Base-by-base conservation (phyloP, 495 filamentous ascomycete species). In the Paragyromitra xinjiangensis region DNA sequence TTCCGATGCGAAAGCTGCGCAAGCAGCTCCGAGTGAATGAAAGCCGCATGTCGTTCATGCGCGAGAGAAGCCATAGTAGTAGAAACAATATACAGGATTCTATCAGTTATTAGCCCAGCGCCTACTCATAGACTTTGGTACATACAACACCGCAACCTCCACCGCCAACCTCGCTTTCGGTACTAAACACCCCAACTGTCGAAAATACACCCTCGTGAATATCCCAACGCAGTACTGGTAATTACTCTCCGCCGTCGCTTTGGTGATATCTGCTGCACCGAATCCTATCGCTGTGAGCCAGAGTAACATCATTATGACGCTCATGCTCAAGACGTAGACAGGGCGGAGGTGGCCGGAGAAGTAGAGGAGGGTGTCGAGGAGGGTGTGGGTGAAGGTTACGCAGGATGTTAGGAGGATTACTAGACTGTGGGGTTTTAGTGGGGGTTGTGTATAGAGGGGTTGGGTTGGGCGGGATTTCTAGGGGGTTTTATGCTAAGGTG, bases 361-460 rank as follows among this genome's bases (percentile, higher is more conserved):
- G 45, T 72, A 76, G 16, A 76, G 39, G 19, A 58, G 8, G 37
- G 24, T 19, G 50, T 76, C 73, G 6, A 76, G 37, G 7, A 55
- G n/a, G 9, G 68, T 64, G 50, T 76, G 73, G 37, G 65, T 64
- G 12, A 56, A 37, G 11, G 68, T 76, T 59, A 56, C 14, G 26
- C 39, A 29, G 34, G 73, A 76, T 50, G 56, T 50, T 19, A 73
- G 19, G 50, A 76, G 68, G 48, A 76, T 72, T 24, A 59, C 6
- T 44, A 65, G 34, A 8, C 68, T 72, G 16, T 39, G 67, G 50
- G 39, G 53, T 14, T 19, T 73, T 58, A 76, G 73, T 76, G 26
- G 48, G 4, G 16, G 16, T 7, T 44, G 29, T 29, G 26, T 48
- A 26, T 16, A 16, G 9, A 29, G 29, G 34, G n/a, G 14, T n/a